Evolutionary conservation across 176 grass and related monocot genomes (phyloP).

Genomic region (Poa annua): DNA sequence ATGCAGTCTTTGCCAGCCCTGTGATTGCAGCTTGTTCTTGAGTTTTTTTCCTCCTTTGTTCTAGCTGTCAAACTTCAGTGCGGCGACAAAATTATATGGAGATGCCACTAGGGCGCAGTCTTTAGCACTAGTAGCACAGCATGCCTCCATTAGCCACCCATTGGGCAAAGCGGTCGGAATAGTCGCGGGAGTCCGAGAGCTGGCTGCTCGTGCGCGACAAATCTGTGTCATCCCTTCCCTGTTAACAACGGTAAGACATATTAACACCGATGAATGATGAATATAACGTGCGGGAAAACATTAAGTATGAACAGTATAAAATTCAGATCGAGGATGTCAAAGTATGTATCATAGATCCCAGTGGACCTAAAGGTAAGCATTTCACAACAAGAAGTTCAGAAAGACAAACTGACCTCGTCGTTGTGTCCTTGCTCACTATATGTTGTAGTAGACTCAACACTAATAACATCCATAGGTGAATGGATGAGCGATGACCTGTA

Average conservation of each 20-base stretch:
- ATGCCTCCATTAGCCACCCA: conserved; percentile 78
- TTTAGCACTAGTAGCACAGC: conserved; percentile 66
- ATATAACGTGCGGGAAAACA: background rate
- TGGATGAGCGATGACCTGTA: conserved; percentile 74
- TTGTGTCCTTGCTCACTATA: conserved; percentile 50
- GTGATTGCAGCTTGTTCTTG: background rate
- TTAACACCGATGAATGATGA: background rate
- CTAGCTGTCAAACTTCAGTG: conserved; percentile 1
- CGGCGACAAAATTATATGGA: background rate
- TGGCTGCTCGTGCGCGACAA: conserved; percentile 40
- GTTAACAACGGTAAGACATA: conserved; percentile 13
- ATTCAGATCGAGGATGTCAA: background rate
- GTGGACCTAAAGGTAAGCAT: background rate
- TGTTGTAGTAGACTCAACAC: conserved; percentile 55
- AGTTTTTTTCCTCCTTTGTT: background rate
- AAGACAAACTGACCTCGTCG: conserved; percentile 49
- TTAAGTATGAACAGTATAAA: conserved; percentile 11
- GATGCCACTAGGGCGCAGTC: conserved; percentile 8
- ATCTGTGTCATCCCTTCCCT: conserved; percentile 63
- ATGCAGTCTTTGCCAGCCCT: background rate
- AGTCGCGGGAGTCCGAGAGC: conserved; percentile 37
- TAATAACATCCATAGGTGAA: conserved; percentile 65
- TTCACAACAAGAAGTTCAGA: background rate
- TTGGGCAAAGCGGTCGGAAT: conserved; percentile 69
- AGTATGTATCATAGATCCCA: background rate